Conservation (phyloP, 768 basidiomycete species). For the Panaeolus cyanescens region DNA sequence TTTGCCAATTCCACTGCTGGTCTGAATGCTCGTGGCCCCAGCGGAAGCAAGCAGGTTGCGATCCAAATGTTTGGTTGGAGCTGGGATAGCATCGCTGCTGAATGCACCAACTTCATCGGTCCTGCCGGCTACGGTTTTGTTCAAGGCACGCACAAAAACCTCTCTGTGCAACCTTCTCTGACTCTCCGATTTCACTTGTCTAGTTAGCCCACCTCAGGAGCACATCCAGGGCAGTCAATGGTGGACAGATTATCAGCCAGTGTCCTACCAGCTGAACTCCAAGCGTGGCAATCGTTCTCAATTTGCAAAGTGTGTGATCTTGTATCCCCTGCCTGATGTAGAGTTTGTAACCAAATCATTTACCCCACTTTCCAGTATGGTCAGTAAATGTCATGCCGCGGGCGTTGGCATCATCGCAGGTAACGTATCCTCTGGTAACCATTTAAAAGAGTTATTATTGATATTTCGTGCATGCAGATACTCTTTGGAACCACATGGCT, state of each 20-base stretch:
- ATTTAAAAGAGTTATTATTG: background rate
- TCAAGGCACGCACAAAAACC: constrained; percentile 54
- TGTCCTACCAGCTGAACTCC: constrained; percentile 64
- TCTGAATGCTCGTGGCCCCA: constrained; percentile 22
- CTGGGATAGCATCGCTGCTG: constrained; percentile 59
- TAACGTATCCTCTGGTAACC: constrained; percentile 14
- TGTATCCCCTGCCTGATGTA: background rate
- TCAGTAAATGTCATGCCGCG: constrained; percentile 49
- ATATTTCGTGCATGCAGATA: constrained; percentile 32
- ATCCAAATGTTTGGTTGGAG: constrained; percentile 74
- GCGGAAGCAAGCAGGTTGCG: constrained; percentile 48
- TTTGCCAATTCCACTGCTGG: background rate
- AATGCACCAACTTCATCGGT: constrained; percentile 67
- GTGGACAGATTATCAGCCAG: constrained; percentile 78
- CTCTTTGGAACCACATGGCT: constrained; percentile 70
- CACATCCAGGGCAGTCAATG: constrained; percentile 60
- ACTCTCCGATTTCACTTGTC: no score
- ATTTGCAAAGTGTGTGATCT: constrained; percentile 35
- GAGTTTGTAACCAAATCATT: background rate
- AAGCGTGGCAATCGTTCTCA: constrained; percentile 64
- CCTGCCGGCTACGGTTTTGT: constrained; percentile 71
- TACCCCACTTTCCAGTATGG: constrained; percentile 35
- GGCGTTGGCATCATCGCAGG: constrained; percentile 58
- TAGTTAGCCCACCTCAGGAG: constrained; percentile 56
- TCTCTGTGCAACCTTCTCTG: no score